Evolutionary conservation across 1,139 yeast species (phyloP).

Genomic region (Ogataea hybrid): DNA sequence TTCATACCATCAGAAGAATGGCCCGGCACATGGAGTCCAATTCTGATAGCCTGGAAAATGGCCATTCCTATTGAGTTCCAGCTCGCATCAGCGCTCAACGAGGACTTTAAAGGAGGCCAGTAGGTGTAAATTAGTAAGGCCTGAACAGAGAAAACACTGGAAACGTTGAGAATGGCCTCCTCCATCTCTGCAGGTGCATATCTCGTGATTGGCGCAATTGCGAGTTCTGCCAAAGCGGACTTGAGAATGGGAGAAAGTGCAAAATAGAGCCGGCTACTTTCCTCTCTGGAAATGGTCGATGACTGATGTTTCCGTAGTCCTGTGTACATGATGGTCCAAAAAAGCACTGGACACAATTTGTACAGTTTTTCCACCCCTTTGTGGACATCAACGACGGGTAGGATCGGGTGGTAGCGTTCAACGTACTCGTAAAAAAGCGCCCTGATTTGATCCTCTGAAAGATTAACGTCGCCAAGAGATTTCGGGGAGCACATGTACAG

Average conservation of each 20-base stretch:
- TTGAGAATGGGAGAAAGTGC: constrained; percentile 69
- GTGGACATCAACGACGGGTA: constrained; percentile 62
- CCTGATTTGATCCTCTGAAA: constrained; percentile 25
- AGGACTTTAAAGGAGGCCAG: constrained; percentile 87
- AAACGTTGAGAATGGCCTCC: constrained; percentile 79
- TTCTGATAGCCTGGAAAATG: constrained; percentile 83
- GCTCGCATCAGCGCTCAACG: constrained; percentile 90
- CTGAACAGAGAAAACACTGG: constrained; percentile 93
- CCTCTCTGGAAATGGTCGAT: constrained; percentile 5
- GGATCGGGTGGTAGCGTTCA: no score
- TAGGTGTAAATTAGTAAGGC: constrained; percentile 83
- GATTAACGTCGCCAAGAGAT: no score
- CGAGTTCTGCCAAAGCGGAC: constrained; percentile 77
- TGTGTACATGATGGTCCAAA: constrained; percentile 91
- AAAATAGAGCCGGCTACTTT: constrained; percentile 40
- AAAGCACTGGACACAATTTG: constrained; percentile 77
- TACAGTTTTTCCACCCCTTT: constrained; percentile 78
- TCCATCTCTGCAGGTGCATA: constrained; percentile 66
- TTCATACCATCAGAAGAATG: constrained; percentile 47
- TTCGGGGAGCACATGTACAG: constrained; percentile 31
- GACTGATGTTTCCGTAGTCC: constrained; percentile 49
- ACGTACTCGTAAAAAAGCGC: constrained; percentile 24
- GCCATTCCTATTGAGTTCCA: constrained; percentile 96
- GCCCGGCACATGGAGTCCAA: constrained; percentile 83
- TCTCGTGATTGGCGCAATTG: constrained; percentile 86